Base-by-base conservation (phyloP, 1,139 yeast genomes). In the Taiozyma sp. region DNA sequence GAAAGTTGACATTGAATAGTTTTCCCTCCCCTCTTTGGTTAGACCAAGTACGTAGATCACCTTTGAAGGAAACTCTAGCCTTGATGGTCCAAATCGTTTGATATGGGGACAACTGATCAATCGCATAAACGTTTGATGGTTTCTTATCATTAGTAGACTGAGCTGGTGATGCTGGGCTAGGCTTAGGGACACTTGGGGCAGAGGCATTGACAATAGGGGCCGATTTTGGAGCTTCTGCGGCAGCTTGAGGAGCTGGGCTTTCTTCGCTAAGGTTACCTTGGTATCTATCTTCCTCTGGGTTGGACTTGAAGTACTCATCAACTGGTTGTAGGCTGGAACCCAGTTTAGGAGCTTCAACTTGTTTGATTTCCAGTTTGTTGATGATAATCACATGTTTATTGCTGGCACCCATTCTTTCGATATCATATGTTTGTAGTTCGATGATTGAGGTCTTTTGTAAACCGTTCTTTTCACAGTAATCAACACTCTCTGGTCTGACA, bases 71-170 rank as follows among this genome's bases (percentile, higher is more conserved):
- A 29, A 92, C 95, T 64, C 98, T 83, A 1, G 95, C 99, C 63
- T 89, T 90, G 63, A 93, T 88, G 5, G 92, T 85, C 98, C 98
- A 95, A 53, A 79, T 78, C 65, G 84, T 87, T 66, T 87, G 95
- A 68, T 89, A 93, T 12, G 99, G 98, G 10, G 97, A 89, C 51
- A 95, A 74, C 54, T 85, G 87, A 65, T 90, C 97, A 60, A 93
- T 90, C 7, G 96, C 87, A 57, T 81, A 81, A 47, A 87, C 73
- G 54, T 72, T 68, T 46, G 70, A 64, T 6, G 76, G 74, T 49
- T 64, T 66, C 28, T 58, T 64, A 54, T 58, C 70, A 48, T 71
- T 59, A 19, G 54, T 16, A 19, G 27, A 14, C 12, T 46, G 16
- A 9, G 38, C 4, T 12, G 19, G 10, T 10, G 43, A 50, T 38